These are phyloP conservation scores for Hamigera avellanea DNA, from an alignment of 495 filamentous ascomycete species.

Conservation along the genomic window DNA sequence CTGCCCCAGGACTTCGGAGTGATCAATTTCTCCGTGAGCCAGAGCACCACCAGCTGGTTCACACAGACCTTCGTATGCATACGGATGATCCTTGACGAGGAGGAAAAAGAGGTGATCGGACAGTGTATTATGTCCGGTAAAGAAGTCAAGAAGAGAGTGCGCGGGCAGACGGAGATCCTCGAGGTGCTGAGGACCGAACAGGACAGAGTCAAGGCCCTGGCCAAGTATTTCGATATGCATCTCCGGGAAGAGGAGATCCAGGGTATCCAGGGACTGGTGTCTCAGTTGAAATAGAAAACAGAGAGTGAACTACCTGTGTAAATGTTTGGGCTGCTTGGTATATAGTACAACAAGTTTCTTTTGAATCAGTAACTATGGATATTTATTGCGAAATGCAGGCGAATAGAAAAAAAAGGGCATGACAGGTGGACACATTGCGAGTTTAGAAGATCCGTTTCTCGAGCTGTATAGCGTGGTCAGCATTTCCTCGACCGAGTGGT, in stretches of 20 bases:
- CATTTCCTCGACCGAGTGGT: not conserved
- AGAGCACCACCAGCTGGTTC: constrained; percentile 33
- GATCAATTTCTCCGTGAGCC: constrained; percentile 41
- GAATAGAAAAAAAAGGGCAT: constrained; percentile 1
- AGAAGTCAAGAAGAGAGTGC: constrained; percentile 38
- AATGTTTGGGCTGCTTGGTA: too few species aligned
- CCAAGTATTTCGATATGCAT: constrained; percentile 3
- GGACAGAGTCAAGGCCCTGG: not conserved
- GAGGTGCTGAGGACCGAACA: not conserved
- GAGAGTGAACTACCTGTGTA: too few species aligned
- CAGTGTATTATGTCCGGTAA: constrained; percentile 42
- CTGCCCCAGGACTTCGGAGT: constrained; percentile 38
- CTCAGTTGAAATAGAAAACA: constrained; percentile 28
- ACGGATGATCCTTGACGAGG: constrained; percentile 35
- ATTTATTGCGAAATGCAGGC: not conserved
- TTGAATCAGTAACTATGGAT: too few species aligned
- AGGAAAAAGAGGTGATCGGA: constrained; percentile 28
- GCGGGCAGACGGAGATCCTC: constrained; percentile 19
- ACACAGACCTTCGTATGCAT: constrained; percentile 34
- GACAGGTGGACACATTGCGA: not conserved
- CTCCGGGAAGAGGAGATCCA: constrained; percentile 39
- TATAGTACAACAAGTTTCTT: too few species aligned
- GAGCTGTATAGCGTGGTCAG: constrained; percentile 16
- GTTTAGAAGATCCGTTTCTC: constrained; percentile 31
- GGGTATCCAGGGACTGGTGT: constrained; percentile 36